These are phyloP conservation scores for Dactylonectria estremocensis DNA, from an alignment of 2,329 filamentous ascomycete genomes.

Conservation along the genomic window DNA sequence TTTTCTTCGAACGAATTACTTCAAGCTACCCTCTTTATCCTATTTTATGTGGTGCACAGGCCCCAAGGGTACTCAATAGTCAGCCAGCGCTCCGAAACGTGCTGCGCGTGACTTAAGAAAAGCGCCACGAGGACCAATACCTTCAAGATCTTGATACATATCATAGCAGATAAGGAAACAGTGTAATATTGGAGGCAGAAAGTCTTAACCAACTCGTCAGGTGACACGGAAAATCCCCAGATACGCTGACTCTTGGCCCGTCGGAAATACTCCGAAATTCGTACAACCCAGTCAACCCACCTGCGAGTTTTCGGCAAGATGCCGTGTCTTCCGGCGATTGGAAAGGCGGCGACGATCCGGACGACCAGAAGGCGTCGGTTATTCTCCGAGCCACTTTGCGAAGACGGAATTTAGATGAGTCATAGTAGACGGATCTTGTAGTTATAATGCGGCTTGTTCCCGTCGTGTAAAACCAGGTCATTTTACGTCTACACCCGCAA, in stretches of 20 bases:
- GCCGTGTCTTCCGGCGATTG: background rate
- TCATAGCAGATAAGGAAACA: no score
- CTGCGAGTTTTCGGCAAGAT: background rate
- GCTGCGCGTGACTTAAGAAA: no score
- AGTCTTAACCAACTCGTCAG: background rate
- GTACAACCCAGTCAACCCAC: background rate
- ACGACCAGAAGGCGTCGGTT: background rate
- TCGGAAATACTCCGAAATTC: background rate
- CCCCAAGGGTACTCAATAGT: no score
- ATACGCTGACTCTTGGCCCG: background rate
- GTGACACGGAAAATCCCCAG: background rate
- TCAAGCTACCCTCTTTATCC: no score
- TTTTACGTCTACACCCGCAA: background rate
- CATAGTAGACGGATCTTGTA: background rate
- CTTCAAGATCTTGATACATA: no score
- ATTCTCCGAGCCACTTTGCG: background rate
- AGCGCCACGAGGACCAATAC: no score
- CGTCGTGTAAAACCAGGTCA: background rate
- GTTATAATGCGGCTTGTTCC: background rate
- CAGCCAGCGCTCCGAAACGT: no score
- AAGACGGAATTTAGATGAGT: background rate
- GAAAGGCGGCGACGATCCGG: background rate
- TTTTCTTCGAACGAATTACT: no score
- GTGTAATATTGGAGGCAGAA: no score
- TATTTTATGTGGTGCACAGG: no score